Evolutionary conservation across 2,329 filamentous ascomycete genomes (phyloP).

Genomic region (Apiospora malaysiana): DNA sequence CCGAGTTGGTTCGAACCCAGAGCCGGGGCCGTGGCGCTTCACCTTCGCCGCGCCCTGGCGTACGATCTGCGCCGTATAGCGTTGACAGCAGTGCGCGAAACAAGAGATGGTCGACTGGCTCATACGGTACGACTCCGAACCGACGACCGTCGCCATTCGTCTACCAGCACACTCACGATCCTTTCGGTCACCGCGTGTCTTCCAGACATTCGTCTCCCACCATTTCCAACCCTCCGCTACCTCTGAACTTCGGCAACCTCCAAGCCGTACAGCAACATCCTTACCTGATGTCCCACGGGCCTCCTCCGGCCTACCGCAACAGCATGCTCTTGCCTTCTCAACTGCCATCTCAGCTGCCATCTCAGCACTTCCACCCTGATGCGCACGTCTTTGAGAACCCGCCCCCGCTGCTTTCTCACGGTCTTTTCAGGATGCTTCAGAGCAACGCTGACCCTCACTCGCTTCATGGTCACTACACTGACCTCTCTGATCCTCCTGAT

Average conservation of each 20-base stretch:
- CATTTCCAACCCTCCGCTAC: slow-evolving; percentile 52
- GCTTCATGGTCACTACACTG: slow-evolving; percentile 72
- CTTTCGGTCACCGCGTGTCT: slow-evolving; percentile 64
- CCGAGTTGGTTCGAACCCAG: slow-evolving; percentile 66
- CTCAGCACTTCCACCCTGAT: slow-evolving; percentile 56
- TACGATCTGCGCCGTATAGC: slow-evolving; percentile 73
- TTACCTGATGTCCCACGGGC: slow-evolving; percentile 60
- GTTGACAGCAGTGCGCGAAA: slow-evolving; percentile 67
- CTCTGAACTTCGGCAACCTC: slow-evolving; percentile 60
- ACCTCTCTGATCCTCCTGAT: slow-evolving; percentile 77
- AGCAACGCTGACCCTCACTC: slow-evolving; percentile 75
- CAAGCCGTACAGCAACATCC: slow-evolving; percentile 61
- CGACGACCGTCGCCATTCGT: slow-evolving; percentile 65
- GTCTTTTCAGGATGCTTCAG: slow-evolving; percentile 74
- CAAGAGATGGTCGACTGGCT: slow-evolving; percentile 82
- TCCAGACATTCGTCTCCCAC: slow-evolving; percentile 59
- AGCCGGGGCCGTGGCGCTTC: slow-evolving; percentile 72
- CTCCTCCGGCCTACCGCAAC: slow-evolving; percentile 59
- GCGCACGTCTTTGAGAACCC: slow-evolving; percentile 63
- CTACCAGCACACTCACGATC: slow-evolving; percentile 62
- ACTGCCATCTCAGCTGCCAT: slow-evolving; percentile 53
- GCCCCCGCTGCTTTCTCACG: slow-evolving; percentile 70
- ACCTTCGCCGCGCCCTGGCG: slow-evolving; percentile 71
- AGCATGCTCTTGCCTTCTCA: slow-evolving; percentile 64
- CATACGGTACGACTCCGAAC: slow-evolving; percentile 64